Percentiles rank a stretch among this genome's conserved stretches.
Conservation (phyloP, 768 basidiomycete species). For the Tricholoma hemisulphureum region DNA sequence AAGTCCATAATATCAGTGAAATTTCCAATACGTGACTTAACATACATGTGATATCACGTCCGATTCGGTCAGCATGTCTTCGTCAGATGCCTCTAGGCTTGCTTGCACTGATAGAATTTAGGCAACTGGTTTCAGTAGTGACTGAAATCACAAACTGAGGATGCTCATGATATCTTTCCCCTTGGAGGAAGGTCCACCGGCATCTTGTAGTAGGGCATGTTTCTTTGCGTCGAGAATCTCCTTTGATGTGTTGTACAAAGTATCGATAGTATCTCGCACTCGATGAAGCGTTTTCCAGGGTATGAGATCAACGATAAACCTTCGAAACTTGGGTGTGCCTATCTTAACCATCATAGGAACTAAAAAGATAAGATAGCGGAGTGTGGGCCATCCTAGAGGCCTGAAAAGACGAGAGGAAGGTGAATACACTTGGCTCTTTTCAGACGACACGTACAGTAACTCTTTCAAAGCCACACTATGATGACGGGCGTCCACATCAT, state of each 20-base stretch:
- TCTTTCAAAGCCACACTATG: constrained; percentile 27
- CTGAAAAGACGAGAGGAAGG: no score
- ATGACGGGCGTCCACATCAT: constrained; percentile 25
- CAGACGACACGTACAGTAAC: constrained; percentile 23
- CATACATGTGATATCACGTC: no score
- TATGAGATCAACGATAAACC: constrained; percentile 28
- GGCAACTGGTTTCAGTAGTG: no score
- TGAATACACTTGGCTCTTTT: no score
- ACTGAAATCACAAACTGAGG: constrained; percentile 18
- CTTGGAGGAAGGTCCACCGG: constrained; percentile 26
- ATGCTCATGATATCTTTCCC: constrained; percentile 34
- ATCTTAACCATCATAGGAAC: constrained; percentile 29
- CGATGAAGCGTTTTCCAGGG: constrained; percentile 28
- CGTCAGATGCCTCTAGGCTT: constrained; percentile 30
- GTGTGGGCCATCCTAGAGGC: no score
- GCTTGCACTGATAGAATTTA: no score
- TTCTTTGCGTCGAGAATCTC: constrained; percentile 37
- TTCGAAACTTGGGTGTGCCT: constrained; percentile 32
- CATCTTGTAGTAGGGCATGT: constrained; percentile 23
- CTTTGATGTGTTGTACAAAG: constrained; percentile 30
- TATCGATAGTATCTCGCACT: constrained; percentile 31
- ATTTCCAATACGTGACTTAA: no score
- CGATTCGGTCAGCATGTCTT: constrained; percentile 31
- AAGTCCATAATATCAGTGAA: no score
- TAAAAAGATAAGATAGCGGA: constrained; percentile 26